Conservation (phyloP, 2,329 filamentous ascomycete species). For the Xylaria sp. region DNA sequence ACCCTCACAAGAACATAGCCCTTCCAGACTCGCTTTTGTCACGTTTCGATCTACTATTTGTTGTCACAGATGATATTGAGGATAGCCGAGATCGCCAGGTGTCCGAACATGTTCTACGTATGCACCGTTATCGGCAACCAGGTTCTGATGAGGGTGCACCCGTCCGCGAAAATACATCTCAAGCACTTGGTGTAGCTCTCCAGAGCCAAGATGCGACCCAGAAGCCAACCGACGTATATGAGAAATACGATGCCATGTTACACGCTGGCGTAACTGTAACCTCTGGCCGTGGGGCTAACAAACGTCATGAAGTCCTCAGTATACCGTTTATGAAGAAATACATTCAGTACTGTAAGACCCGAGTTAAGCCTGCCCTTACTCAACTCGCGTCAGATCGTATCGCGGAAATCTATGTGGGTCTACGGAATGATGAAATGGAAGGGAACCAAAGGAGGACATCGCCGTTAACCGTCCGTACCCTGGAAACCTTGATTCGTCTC, state of each 20-base stretch:
- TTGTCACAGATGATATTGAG: conserved; percentile 98
- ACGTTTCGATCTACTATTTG: conserved; percentile 97
- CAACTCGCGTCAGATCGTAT: conserved; percentile 93
- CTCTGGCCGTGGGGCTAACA: conserved; percentile 73
- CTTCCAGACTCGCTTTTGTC: conserved; percentile 94
- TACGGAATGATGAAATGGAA: conserved; percentile 95
- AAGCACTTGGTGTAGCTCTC: conserved; percentile 85
- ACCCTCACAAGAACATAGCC: conserved; percentile 98
- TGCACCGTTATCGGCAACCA: conserved; percentile 93
- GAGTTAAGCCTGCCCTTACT: conserved; percentile 87
- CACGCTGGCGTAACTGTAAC: conserved; percentile 87
- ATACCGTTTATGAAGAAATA: conserved; percentile 99
- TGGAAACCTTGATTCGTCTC: conserved; percentile 97
- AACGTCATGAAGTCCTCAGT: conserved; percentile 85
- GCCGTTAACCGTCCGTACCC: conserved; percentile 93
- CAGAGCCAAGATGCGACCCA: conserved; percentile 77
- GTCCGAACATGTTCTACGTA: conserved; percentile 94
- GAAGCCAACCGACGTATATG: conserved; percentile 84
- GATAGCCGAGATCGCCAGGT: conserved; percentile 88
- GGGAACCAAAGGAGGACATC: conserved; percentile 92
- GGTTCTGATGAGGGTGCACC: conserved; percentile 94
- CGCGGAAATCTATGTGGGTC: conserved; percentile 84
- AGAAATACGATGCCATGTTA: conserved; percentile 96
- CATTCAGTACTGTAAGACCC: conserved; percentile 94
- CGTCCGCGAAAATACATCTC: conserved; percentile 83